phyloP scores from a whole-genome alignment of 176 grass and related monocot species.

The Juncus inflexus region DNA sequence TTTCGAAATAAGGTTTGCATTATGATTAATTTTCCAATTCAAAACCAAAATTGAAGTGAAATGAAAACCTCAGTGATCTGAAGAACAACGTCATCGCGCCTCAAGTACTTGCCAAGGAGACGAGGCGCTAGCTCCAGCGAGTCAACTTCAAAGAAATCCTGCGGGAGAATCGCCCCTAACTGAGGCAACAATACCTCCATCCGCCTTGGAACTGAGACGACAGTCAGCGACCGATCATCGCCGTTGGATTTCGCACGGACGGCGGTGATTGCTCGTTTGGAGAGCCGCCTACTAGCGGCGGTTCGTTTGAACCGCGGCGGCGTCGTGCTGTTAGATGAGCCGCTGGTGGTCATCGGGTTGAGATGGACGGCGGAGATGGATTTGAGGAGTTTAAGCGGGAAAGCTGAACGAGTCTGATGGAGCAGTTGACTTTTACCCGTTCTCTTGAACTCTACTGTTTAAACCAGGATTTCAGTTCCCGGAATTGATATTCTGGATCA shows the following conservation, averaged over 20 bases:
- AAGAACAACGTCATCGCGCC: conserved; percentile 74
- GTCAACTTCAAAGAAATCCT: conserved; percentile 68
- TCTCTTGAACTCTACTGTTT: too few relatives aligned
- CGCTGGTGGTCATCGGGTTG: conserved; percentile 32
- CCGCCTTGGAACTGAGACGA: not conserved
- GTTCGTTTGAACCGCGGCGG: conserved; percentile 53
- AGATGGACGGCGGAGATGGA: conserved; percentile 36
- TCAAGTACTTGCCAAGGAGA: conserved; percentile 83
- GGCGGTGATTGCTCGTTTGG: conserved; percentile 13
- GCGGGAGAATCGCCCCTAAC: conserved; percentile 35
- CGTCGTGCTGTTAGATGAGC: conserved; percentile 1
- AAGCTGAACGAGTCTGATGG: conserved; percentile 12
- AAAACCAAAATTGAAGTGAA: not conserved
- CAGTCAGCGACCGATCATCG: not conserved
- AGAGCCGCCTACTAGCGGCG: conserved; percentile 33
- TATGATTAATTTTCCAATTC: too few relatives aligned
- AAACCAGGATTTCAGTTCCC: too few relatives aligned
- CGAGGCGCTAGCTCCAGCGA: conserved; percentile 80
- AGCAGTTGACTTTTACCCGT: too few relatives aligned
- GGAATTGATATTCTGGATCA: too few relatives aligned
- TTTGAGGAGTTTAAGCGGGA: conserved; percentile 1
- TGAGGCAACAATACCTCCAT: not conserved
- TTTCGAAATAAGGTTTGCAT: too few relatives aligned
- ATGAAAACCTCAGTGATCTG: conserved; percentile 76
- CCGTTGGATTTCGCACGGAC: conserved; percentile 7